Base-by-base conservation (phyloP, 805 yeast genomes). In the Candida methanosorbosa region DNA sequence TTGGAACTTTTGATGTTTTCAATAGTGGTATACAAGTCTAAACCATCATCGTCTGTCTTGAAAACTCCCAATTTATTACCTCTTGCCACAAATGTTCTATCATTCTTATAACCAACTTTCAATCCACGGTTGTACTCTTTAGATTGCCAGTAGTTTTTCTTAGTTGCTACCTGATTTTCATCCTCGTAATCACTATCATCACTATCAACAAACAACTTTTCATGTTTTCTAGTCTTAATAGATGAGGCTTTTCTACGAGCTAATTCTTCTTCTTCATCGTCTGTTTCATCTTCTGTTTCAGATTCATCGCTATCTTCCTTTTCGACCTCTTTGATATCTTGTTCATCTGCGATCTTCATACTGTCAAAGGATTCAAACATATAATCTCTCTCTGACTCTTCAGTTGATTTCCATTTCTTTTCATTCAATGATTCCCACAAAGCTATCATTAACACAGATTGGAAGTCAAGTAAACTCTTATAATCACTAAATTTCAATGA, bases 41-140 rank as follows among this genome's bases (percentile, higher is more conserved):
- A 56, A 27, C 62, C 64, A 27, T 67, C 72, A 15, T 66, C 67
- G 13, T 63, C 68, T 24, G 68, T 70, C 46, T 69, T 79, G 59
- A 86, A 85, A 5, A 87, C 87, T 23, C 95, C 95, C 37, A 87
- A 63, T 43, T 74, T 75, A 52, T 83, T 63, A 13, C 87, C 95
- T 44, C 94, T 74, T 0, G 81, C 78, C 21, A 87, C 88, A 52
- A 72, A 87, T 1, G 94, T 71, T 24, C 92, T 66, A 47, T 83
- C 79, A 44, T 78, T 78, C 36, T 69, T 70, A 40, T 61, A 72
- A 1, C 94, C 88, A 8, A 85, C 78, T 1, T 82, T 78, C 48
- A 87, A 64, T 17, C 75, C 77, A 34, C 74, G 68, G 52, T 86
- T 86, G 32, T 63, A 62, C 13, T 67, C 70, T 35, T 58, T 46